These are phyloP conservation scores for Lithohypha guttulata DNA, from an alignment of 2,329 filamentous ascomycete species.

Conservation along the genomic window DNA sequence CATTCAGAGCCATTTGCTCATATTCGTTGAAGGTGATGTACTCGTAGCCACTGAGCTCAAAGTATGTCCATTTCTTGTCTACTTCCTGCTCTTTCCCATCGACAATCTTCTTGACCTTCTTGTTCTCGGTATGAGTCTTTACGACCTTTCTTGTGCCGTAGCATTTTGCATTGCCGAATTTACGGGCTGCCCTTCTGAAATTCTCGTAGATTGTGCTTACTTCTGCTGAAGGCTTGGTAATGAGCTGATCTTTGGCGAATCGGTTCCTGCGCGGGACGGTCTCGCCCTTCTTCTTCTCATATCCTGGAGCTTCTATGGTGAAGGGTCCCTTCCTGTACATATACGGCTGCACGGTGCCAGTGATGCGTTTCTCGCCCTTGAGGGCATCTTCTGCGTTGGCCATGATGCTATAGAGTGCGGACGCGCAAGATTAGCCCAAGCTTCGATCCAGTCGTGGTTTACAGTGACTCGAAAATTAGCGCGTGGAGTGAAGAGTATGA, in stretches of 20 bases:
- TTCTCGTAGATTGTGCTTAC: constrained; percentile 72
- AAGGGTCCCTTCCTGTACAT: constrained; percentile 62
- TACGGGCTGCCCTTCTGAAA: constrained; percentile 55
- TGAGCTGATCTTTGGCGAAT: constrained; percentile 58
- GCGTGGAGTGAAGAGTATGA: no score
- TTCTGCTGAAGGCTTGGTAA: constrained; percentile 54
- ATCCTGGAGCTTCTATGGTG: constrained; percentile 60
- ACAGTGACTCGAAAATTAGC: no score
- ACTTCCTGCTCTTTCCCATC: constrained; percentile 70
- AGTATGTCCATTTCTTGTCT: constrained; percentile 86
- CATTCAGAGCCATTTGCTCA: constrained; percentile 54
- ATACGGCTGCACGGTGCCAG: constrained; percentile 28
- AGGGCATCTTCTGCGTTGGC: constrained; percentile 10
- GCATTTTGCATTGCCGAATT: constrained; percentile 53
- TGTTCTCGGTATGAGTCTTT: constrained; percentile 69
- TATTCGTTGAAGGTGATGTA: constrained; percentile 75
- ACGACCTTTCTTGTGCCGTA: constrained; percentile 64
- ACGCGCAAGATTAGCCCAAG: no score
- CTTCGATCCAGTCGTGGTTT: no score
- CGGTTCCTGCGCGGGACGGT: constrained; percentile 71
- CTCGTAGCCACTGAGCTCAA: constrained; percentile 67
- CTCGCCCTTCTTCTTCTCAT: constrained; percentile 62
- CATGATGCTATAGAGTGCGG: not conserved
- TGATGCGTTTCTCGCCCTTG: constrained; percentile 7
- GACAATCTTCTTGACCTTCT: constrained; percentile 80